Conservation (phyloP, 495 filamentous ascomycete genomes). For the Penicillium arizonense region DNA sequence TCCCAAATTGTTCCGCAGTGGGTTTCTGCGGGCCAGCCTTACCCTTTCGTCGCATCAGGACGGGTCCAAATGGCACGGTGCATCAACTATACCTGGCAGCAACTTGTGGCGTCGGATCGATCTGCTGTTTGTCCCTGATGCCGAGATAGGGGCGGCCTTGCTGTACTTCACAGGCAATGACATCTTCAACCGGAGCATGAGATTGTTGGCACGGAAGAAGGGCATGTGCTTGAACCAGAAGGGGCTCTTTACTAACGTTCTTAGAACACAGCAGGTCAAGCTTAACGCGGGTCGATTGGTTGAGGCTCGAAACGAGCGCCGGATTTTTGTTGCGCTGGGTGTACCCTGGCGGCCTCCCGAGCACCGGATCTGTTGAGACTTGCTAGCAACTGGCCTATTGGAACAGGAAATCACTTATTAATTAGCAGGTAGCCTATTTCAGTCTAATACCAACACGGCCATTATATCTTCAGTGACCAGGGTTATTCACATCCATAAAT, state of each 20-base stretch:
- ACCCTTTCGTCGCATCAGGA: constrained; percentile 41
- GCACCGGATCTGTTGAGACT: constrained; percentile 68
- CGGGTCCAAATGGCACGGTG: constrained; percentile 86
- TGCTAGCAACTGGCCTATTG: too few species aligned
- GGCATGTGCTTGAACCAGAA: constrained; percentile 84
- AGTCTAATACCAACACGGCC: too few species aligned
- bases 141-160: constrained; percentile 81
- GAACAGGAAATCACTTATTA: too few species aligned
- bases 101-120: constrained; percentile 79
- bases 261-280: constrained; percentile 60
- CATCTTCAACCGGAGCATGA: constrained; percentile 89
- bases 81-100: constrained; percentile 60
- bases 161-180: constrained; percentile 97
- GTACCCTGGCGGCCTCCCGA: constrained; percentile 85
- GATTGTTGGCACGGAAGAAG: constrained; percentile 79
- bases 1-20: constrained; percentile 53
- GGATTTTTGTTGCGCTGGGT: constrained; percentile 82
- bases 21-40: constrained; percentile 59
- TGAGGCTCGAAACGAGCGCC: constrained; percentile 74
- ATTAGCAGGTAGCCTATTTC: too few species aligned
- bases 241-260: constrained; percentile 74
- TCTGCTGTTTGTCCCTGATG: constrained; percentile 78
- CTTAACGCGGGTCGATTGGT: constrained; percentile 71
- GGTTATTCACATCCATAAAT: too few species aligned
- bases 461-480: too few species aligned